Evolutionary conservation across 257 asterid species (phyloP), one percentile per base, ranked within the genome.

Genomic region (Fraxinus quadrangulata): DNA sequence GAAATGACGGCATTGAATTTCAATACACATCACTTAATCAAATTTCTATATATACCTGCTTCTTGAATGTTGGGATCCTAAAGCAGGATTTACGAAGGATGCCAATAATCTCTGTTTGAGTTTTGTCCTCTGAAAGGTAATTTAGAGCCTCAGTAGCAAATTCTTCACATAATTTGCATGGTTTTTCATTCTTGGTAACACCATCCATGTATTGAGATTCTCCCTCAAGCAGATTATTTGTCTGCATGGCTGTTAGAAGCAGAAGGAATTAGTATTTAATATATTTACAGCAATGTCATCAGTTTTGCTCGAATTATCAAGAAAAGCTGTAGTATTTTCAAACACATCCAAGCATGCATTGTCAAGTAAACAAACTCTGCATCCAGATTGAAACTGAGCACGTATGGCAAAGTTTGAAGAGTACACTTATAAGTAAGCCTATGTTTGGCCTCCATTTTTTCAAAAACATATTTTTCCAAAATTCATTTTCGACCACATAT

Each of bases 31-130:
- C 4, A 72, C 66, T 65, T 39, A 6, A 67, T 67, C 36, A 11
- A 71, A 14, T 39, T 12, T 77, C 31, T 72, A 56, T 31, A 37
- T 67, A 17, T 81, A 96, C 97, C 97, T 90, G 92, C 83, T 90
- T 79, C 87, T 86, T 86, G 86, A 89, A 88, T 65, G 91, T 82
- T 67, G 78, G 91, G 82, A 93, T 70, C 86, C 82, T 90, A 17
- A 88, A 83, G 90, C 98, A 96, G 40, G 94, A 84, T 75, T 92
- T 84, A 83, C 89, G 97, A 86, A 93, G 93, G 76, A 71, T 76
- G 78, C 67, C 75, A 71, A 92, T 83, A 83, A 96, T 87, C 83
- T 96, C 90, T 30, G 83, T 83, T 75, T 90, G 91, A 66, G 97
- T 92, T 79, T 88, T 90, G 89, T 96, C 89, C 42, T 86, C 83